phyloP scores from a whole-genome alignment of 2,329 filamentous ascomycete genomes.

The Epicoccum nigrum region DNA sequence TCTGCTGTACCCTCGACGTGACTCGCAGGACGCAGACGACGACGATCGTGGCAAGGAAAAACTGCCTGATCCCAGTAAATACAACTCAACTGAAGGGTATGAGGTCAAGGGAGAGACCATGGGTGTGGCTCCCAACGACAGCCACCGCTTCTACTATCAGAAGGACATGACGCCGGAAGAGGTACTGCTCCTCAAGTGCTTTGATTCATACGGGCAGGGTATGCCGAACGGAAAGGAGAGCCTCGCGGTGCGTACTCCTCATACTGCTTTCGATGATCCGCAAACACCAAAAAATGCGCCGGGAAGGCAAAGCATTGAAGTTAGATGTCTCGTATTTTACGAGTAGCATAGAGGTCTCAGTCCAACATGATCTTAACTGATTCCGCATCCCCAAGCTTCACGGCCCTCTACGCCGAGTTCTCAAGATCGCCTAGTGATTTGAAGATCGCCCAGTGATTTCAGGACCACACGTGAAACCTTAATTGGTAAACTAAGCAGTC shows the following conservation, averaged over 20 bases:
- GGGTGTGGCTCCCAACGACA: slow-evolving; percentile 62
- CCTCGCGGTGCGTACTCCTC: slow-evolving; percentile 60
- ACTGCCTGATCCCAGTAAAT: slow-evolving; percentile 56
- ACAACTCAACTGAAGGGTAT: slow-evolving; percentile 63
- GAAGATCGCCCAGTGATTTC: too few species aligned
- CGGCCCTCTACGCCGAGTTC: too few species aligned
- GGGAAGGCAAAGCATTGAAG: slow-evolving; percentile 67
- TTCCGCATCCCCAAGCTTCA: too few species aligned
- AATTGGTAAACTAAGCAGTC: too few species aligned
- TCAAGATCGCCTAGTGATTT: too few species aligned
- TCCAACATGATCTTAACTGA: too few species aligned
- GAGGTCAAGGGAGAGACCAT: slow-evolving; percentile 69
- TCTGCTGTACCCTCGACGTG: slow-evolving; percentile 64
- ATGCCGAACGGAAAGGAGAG: slow-evolving; percentile 49
- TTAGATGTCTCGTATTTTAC: slow-evolving; percentile 68
- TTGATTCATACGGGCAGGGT: slow-evolving; percentile 53
- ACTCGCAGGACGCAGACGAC: slow-evolving; percentile 40
- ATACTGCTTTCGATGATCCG: slow-evolving; percentile 68
- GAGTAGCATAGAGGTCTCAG: slow-evolving; percentile 50
- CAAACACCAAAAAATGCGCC: slow-evolving; percentile 57
- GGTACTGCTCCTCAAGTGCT: slow-evolving; percentile 60
- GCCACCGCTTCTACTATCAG: slow-evolving; percentile 68
- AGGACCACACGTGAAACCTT: too few species aligned
- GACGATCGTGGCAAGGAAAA: slow-evolving; percentile 66
- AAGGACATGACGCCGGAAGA: slow-evolving; percentile 69